Evolutionary conservation across 805 yeast genomes (phyloP).

Genomic region (Yarrowia hollandica): DNA sequence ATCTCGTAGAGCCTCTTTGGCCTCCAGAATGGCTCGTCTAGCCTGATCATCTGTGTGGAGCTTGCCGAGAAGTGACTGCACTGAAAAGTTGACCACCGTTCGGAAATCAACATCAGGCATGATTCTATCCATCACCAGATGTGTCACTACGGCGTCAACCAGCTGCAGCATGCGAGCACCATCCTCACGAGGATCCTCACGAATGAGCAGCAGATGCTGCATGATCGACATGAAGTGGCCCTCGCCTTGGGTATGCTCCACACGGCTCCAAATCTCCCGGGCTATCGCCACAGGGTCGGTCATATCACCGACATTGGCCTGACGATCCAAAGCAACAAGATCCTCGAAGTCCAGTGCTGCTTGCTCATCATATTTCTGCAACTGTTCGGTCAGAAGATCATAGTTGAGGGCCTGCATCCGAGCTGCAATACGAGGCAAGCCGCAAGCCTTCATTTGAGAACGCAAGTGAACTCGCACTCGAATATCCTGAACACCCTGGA

Average conservation of each 20-base stretch:
- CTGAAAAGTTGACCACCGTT: constrained; percentile 71
- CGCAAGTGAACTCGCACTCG: constrained; percentile 56
- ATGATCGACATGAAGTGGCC: constrained; percentile 60
- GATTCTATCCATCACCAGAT: constrained; percentile 54
- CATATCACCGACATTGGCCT: constrained; percentile 54
- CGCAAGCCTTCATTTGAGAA: constrained; percentile 58
- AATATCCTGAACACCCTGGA: constrained; percentile 36
- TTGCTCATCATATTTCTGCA: constrained; percentile 58
- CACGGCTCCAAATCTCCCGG: constrained; percentile 55
- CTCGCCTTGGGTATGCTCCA: constrained; percentile 60
- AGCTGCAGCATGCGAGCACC: constrained; percentile 56
- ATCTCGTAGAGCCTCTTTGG: constrained; percentile 52
- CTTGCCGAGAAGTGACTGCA: constrained; percentile 67
- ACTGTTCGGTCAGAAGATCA: constrained; percentile 64
- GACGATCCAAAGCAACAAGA: constrained; percentile 43
- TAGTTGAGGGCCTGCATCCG: constrained; percentile 54
- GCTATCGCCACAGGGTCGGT: constrained; percentile 73
- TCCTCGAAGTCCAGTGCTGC: constrained; percentile 59
- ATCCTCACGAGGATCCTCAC: constrained; percentile 44
- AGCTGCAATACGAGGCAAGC: constrained; percentile 54
- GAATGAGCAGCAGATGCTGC: constrained; percentile 60
- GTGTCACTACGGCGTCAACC: constrained; percentile 64
- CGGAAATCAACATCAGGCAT: constrained; percentile 51
- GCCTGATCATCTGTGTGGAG: constrained; percentile 87
- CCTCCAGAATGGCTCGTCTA: constrained; percentile 61